Evolutionary conservation across 2,329 filamentous ascomycete genomes (phyloP).

Genomic region (Ophiocordyceps sinensis): DNA sequence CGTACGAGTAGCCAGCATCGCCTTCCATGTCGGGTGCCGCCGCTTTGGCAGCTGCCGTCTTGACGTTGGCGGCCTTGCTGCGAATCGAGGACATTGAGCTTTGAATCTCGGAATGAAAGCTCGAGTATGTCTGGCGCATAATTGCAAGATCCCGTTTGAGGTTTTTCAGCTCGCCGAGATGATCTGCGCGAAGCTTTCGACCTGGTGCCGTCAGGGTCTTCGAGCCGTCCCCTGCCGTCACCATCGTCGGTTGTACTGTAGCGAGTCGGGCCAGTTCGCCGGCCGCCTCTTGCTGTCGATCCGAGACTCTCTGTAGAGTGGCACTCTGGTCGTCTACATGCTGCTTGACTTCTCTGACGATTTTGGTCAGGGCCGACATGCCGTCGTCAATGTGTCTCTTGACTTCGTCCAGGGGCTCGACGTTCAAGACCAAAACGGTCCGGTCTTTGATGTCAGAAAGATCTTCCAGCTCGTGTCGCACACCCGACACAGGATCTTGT

Average conservation of each 20-base stretch:
- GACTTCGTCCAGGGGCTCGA: conserved; percentile 88
- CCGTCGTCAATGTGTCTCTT: conserved; percentile 94
- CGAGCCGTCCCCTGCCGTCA: conserved; percentile 25
- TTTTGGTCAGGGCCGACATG: conserved; percentile 59
- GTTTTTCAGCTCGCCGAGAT: conserved; percentile 65
- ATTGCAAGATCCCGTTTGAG: conserved; percentile 82
- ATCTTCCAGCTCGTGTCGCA: conserved; percentile 94
- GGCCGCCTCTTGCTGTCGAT: conserved; percentile 77
- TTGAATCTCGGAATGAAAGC: conserved; percentile 78
- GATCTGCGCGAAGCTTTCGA: conserved; percentile 38
- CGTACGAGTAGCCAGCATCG: conserved; percentile 71
- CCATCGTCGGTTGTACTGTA: conserved; percentile 27
- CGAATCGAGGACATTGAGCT: conserved; percentile 75
- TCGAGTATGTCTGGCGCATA: conserved; percentile 82
- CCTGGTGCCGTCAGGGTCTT: conserved; percentile 18
- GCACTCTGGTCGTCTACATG: conserved; percentile 71
- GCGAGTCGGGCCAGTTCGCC: conserved; percentile 64
- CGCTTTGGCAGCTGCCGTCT: conserved; percentile 57
- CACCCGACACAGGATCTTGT: conserved; percentile 85
- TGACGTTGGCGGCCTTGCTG: conserved; percentile 68
- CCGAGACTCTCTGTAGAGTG: conserved; percentile 73
- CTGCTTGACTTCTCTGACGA: conserved; percentile 77
- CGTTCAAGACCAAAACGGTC: conserved; percentile 85
- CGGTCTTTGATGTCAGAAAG: conserved; percentile 86
- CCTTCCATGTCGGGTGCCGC: conserved; percentile 58